Conservation (phyloP, 768 basidiomycete species). For the Leucosporidium scottii region DNA sequence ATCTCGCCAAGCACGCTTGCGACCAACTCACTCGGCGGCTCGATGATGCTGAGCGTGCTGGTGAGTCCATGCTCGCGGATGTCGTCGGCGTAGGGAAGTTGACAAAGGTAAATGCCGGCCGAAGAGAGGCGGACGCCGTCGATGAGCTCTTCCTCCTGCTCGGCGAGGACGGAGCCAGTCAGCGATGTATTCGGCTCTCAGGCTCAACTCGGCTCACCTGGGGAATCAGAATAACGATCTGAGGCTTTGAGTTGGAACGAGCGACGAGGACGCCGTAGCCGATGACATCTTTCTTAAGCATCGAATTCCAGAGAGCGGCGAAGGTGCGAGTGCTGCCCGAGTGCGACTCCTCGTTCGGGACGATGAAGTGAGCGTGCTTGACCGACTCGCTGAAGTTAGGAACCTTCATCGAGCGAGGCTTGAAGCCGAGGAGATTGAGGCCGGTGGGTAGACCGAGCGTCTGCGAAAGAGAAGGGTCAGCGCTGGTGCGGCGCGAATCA, state of each 20-base stretch:
- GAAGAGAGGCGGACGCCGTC: slow-evolving; percentile 65
- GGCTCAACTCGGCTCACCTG: slow-evolving; percentile 53
- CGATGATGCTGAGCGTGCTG: slow-evolving; percentile 55
- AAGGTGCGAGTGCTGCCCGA: slow-evolving; percentile 90
- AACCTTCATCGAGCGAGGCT: slow-evolving; percentile 43
- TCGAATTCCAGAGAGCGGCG: slow-evolving; percentile 72
- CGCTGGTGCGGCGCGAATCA: background rate
- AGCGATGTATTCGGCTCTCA: background rate
- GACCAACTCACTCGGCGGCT: slow-evolving; percentile 7
- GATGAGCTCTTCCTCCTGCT: slow-evolving; percentile 62
- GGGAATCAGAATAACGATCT: slow-evolving; percentile 77
- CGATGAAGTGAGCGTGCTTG: slow-evolving; percentile 84
- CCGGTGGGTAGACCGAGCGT: slow-evolving; percentile 77
- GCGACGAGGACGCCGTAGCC: slow-evolving; percentile 59
- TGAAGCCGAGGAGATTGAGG: slow-evolving; percentile 89
- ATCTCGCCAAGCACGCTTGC: no score
- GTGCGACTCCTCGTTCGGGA: slow-evolving; percentile 76
- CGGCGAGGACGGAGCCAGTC: background rate
- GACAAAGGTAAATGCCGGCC: slow-evolving; percentile 85
- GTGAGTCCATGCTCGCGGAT: slow-evolving; percentile 71
- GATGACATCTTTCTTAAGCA: slow-evolving; percentile 72
- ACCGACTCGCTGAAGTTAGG: slow-evolving; percentile 81
- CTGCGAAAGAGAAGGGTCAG: slow-evolving; percentile 37
- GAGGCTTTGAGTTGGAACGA: slow-evolving; percentile 64
- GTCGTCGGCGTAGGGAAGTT: slow-evolving; percentile 91